These are phyloP conservation scores for Neonectria ditissima DNA, from an alignment of 2,329 filamentous ascomycete species.

Conservation along the genomic window DNA sequence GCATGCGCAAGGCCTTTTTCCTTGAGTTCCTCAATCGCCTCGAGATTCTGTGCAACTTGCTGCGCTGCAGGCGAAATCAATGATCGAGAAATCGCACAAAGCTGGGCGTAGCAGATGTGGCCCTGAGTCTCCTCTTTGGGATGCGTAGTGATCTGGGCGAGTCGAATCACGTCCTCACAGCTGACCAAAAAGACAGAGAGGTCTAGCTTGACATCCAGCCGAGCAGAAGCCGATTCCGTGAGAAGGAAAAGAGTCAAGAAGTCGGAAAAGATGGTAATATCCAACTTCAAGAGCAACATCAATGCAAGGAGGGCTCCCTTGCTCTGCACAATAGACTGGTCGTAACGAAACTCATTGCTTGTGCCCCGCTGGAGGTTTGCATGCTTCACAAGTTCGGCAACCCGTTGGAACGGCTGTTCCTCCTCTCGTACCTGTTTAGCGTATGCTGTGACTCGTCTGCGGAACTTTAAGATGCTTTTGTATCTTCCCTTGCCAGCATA, in stretches of 20 bases:
- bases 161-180: conserved; percentile 48
- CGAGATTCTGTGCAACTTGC: background rate
- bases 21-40: background rate
- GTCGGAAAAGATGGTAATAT: conserved; percentile 56
- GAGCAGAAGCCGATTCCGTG: background rate
- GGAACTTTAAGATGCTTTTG: background rate
- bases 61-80: background rate
- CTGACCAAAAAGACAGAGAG: background rate
- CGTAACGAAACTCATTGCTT: conserved; percentile 48
- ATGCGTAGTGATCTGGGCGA: conserved; percentile 51
- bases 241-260: background rate
- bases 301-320: conserved; percentile 56
- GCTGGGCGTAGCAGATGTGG: conserved; percentile 61
- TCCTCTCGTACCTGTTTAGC: conserved; percentile 51
- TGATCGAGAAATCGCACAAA: conserved; percentile 53
- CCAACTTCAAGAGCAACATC: conserved; percentile 60
- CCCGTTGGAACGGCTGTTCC: conserved; percentile 63
- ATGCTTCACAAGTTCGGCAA: conserved; percentile 58
- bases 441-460: conserved; percentile 5
- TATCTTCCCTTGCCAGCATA: background rate
- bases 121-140: conserved; percentile 62
- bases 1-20: background rate
- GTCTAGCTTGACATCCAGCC: background rate
- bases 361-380: conserved; percentile 47
- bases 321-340: conserved; percentile 52